phyloP scores from a whole-genome alignment of 805 yeast genomes.

The Barnettozyma salicaria region DNA sequence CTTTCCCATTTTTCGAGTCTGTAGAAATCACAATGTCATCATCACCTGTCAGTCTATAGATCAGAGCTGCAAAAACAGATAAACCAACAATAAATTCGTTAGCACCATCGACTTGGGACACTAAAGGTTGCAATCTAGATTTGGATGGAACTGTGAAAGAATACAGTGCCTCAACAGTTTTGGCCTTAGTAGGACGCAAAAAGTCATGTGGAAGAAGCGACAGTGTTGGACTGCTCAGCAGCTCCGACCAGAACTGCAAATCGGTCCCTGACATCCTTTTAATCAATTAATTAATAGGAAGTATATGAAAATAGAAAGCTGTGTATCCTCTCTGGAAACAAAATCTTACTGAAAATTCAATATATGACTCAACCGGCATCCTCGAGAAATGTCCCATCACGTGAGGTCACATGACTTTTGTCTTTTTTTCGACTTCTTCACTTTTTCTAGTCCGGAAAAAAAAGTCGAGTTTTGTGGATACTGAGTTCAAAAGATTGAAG shows the following conservation, averaged over 20 bases:
- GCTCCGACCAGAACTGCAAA: slow-evolving; percentile 53
- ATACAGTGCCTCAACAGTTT: slow-evolving; percentile 56
- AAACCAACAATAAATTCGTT: slow-evolving; percentile 46
- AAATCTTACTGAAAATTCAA: too few relatives aligned
- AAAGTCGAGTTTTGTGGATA: too few relatives aligned
- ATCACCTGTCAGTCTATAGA: slow-evolving; percentile 84
- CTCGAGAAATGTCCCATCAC: too few relatives aligned
- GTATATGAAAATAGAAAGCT: too few relatives aligned
- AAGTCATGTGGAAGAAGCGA: slow-evolving; percentile 87
- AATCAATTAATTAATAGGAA: too few relatives aligned
- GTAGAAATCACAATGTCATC: slow-evolving; percentile 90
- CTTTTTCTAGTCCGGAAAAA: too few relatives aligned
- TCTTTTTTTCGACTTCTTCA: too few relatives aligned
- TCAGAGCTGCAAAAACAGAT: slow-evolving; percentile 62
- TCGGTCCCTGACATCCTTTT: too few relatives aligned
- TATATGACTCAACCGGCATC: too few relatives aligned
- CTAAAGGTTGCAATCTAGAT: slow-evolving; percentile 19
- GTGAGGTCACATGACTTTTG: too few relatives aligned
- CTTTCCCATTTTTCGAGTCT: slow-evolving; percentile 37
- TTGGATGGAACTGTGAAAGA: slow-evolving; percentile 30
- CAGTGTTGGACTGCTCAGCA: slow-evolving; percentile 73
- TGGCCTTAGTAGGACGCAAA: slow-evolving; percentile 66
- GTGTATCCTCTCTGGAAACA: too few relatives aligned
- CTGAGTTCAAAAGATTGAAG: too few relatives aligned
- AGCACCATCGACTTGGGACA: slow-evolving; percentile 22